Evolutionary conservation across 2,329 filamentous ascomycete genomes (phyloP).

Genomic region (Aspergillus ruber): DNA sequence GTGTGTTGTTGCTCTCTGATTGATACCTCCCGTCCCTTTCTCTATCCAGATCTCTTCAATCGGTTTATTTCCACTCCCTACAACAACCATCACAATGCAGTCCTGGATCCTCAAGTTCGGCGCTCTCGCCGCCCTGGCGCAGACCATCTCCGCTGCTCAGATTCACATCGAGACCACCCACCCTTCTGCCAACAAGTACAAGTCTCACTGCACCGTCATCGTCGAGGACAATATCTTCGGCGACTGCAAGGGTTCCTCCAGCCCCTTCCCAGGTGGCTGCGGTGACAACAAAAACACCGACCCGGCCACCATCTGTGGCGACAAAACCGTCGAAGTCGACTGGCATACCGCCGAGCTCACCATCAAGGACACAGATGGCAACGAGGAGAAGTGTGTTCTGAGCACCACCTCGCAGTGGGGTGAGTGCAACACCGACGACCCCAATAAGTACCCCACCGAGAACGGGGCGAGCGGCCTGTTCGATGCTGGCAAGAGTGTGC

Average conservation of each 20-base stretch:
- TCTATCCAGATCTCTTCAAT: neutral
- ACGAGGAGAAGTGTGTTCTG: constrained; percentile 10
- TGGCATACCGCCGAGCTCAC: constrained; percentile 8
- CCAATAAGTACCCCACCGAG: constrained; percentile 4
- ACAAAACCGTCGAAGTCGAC: constrained; percentile 4
- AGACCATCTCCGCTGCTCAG: constrained; percentile 8
- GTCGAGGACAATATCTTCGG: constrained; percentile 10
- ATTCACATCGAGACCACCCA: constrained; percentile 10
- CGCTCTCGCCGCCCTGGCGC: constrained; percentile 6
- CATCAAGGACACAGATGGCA: constrained; percentile 1
- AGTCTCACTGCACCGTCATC: constrained; percentile 11
- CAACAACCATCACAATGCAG: neutral
- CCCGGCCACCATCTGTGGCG: constrained; percentile 6
- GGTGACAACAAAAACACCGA: constrained; percentile 20
- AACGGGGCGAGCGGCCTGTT: constrained; percentile 1
- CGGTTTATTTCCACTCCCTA: neutral
- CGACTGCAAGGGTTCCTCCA: constrained; percentile 9
- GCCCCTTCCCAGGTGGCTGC: constrained; percentile 11
- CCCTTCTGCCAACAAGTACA: constrained; percentile 9
- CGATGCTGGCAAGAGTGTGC: neutral
- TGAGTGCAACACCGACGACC: constrained; percentile 9
- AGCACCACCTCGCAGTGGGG: constrained; percentile 4
- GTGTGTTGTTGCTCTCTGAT: neutral
- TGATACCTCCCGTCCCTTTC: neutral
- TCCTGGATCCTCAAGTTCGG: constrained; percentile 7